These are phyloP conservation scores for Lipomyces yarrowii DNA, from an alignment of 1,139 yeast species.

Conservation along the genomic window DNA sequence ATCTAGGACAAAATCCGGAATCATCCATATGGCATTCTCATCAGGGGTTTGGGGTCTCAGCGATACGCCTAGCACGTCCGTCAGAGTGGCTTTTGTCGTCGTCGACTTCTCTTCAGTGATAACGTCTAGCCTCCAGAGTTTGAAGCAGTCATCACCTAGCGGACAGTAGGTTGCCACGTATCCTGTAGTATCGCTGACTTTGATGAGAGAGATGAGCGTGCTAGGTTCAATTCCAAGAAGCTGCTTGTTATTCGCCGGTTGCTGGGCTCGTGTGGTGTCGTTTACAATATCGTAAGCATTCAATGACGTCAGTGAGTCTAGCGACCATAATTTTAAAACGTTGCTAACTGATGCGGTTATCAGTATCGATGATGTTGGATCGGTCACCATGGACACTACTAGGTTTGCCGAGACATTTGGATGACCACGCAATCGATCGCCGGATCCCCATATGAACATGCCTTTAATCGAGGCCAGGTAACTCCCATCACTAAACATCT, in stretches of 20 bases:
- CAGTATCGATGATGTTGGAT: conserved; percentile 15
- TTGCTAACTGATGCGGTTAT: conserved; percentile 26
- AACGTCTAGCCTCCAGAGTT: conserved; percentile 21
- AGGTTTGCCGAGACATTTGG: conserved; percentile 24
- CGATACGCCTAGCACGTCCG: conserved; percentile 14
- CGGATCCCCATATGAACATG: conserved; percentile 30
- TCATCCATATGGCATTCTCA: conserved; percentile 30
- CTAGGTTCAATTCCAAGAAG: conserved; percentile 21
- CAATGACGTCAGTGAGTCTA: conserved; percentile 18
- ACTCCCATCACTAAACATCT: conserved; percentile 30
- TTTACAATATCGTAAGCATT: conserved; percentile 18
- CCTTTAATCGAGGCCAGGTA: conserved; percentile 32
- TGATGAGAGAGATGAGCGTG: conserved; percentile 20
- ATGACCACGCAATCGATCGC: conserved; percentile 29
- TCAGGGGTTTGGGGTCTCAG: conserved; percentile 27
- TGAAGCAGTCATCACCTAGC: conserved; percentile 26
- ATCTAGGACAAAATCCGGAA: conserved; percentile 27
- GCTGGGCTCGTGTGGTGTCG: conserved; percentile 8
- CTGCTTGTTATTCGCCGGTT: conserved; percentile 8
- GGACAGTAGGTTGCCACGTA: conserved; percentile 25
- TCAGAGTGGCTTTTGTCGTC: conserved; percentile 6
- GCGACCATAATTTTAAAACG: conserved; percentile 28
- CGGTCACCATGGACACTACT: conserved; percentile 25
- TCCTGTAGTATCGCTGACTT: neutral
- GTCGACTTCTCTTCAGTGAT: neutral